Evolutionary conservation across 1,139 yeast genomes (phyloP).

Genomic region (Taphrina communis): DNA sequence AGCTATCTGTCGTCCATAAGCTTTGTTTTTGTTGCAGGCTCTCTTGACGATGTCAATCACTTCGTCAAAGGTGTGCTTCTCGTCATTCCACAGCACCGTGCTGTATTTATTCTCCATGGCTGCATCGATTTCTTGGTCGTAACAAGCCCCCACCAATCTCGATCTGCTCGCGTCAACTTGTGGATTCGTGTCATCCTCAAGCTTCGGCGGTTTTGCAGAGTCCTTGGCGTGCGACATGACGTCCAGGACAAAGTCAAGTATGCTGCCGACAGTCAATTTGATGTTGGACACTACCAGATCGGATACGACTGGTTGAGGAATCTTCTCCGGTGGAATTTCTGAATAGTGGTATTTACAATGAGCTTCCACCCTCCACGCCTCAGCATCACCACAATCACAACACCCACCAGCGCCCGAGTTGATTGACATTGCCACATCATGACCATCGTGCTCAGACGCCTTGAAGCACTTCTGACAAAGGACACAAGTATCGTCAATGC

Average conservation of each 20-base stretch:
- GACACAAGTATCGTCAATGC: conserved; percentile 84
- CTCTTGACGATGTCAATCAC: conserved; percentile 69
- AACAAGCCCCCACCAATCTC: conserved; percentile 11
- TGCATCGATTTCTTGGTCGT: conserved; percentile 56
- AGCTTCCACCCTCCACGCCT: conserved; percentile 69
- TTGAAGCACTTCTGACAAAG: conserved; percentile 79
- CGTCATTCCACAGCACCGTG: conserved; percentile 72
- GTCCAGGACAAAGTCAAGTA: conserved; percentile 78
- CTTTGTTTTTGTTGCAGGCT: conserved; percentile 69
- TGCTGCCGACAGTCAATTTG: conserved; percentile 58
- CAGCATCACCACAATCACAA: conserved; percentile 92
- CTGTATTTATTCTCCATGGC: conserved; percentile 49
- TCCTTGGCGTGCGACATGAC: conserved; percentile 59
- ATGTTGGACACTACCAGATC: conserved; percentile 49
- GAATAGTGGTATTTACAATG: conserved; percentile 58
- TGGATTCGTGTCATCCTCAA: conserved; percentile 22
- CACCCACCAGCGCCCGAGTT: conserved; percentile 88
- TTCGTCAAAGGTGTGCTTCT: conserved; percentile 73
- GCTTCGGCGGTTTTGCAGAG: conserved; percentile 43
- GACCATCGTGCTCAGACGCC: conserved; percentile 73
- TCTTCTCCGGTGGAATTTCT: conserved; percentile 43
- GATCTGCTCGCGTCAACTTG: conserved; percentile 14
- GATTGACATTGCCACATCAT: conserved; percentile 72
- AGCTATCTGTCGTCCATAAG: conserved; percentile 77
- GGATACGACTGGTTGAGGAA: conserved; percentile 47